Conservation (phyloP, 257 asterid species). For the Solanum sitiens region DNA sequence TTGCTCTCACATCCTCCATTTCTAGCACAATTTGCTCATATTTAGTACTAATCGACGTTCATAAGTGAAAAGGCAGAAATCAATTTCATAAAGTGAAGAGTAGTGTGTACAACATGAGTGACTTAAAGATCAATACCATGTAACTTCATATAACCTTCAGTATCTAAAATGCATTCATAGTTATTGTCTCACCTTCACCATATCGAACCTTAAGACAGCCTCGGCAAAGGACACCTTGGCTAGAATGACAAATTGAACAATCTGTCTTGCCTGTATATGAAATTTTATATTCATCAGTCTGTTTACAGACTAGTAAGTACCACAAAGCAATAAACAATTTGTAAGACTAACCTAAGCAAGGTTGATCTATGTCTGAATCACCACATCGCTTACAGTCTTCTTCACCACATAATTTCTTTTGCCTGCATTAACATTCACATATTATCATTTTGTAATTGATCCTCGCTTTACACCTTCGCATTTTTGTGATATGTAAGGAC, state of each 20-base stretch:
- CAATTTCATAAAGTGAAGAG: neutral
- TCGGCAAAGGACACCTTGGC: conserved; percentile 64
- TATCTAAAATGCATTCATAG: neutral
- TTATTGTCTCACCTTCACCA: conserved; percentile 72
- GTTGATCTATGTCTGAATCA: conserved; percentile 47
- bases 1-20: conserved; percentile 62
- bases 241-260: conserved; percentile 72
- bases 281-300: conserved; percentile 17
- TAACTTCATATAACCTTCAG: neutral
- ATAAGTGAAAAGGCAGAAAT: neutral
- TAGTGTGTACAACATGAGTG: neutral
- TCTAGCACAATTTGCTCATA: conserved; percentile 21
- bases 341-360: conserved; percentile 52
- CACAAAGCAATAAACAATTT: neutral
- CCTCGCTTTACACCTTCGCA: neutral
- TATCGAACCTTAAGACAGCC: conserved; percentile 76
- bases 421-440: conserved; percentile 27
- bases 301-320: conserved; percentile 1
- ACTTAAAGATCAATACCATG: neutral
- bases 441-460: neutral
- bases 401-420: conserved; percentile 84
- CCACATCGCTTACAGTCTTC: conserved; percentile 80
- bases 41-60: neutral
- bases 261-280: conserved; percentile 68
- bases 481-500: neutral